Conservation (phyloP, 1,284 basidiomycete species). For the Anthracocystis setariae region DNA sequence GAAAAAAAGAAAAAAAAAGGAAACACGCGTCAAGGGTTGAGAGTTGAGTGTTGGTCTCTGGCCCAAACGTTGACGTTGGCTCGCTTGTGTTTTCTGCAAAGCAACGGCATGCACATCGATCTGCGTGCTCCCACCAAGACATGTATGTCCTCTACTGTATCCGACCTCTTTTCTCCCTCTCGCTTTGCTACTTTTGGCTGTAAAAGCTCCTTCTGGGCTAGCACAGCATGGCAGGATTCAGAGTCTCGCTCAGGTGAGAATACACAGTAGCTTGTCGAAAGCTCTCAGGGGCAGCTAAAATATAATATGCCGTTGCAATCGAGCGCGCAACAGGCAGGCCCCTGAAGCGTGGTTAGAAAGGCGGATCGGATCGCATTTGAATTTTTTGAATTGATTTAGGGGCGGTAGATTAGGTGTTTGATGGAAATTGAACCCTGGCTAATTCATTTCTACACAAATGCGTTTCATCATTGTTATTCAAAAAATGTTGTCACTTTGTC, state of each 20-base stretch:
- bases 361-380: not conserved
- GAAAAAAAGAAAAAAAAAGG: too few relatives aligned
- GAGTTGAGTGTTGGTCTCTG: constrained; percentile 22
- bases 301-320: not conserved
- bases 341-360: not conserved
- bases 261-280: too few relatives aligned
- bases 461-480: too few relatives aligned
- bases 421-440: constrained; percentile 1
- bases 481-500: too few relatives aligned
- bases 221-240: too few relatives aligned
- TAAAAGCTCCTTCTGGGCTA: too few relatives aligned
- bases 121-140: too few relatives aligned
- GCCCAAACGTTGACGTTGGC: not conserved
- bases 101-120: too few relatives aligned
- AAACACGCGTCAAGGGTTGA: not conserved
- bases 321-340: not conserved
- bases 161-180: too few relatives aligned
- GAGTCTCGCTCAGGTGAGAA: too few relatives aligned
- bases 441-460: not conserved
- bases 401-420: constrained; percentile 1
- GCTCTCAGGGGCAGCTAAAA: constrained; percentile 5
- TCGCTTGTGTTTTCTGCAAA: not conserved
- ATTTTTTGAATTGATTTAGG: constrained; percentile 1
- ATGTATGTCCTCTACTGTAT: too few relatives aligned
- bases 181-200: too few relatives aligned